A percentile compares a stretch with the other conserved stretches of the same genome.
These are phyloP conservation scores for Colletotrichum cereale DNA, from an alignment of 2,329 filamentous ascomycete species.

Conservation along the genomic window DNA sequence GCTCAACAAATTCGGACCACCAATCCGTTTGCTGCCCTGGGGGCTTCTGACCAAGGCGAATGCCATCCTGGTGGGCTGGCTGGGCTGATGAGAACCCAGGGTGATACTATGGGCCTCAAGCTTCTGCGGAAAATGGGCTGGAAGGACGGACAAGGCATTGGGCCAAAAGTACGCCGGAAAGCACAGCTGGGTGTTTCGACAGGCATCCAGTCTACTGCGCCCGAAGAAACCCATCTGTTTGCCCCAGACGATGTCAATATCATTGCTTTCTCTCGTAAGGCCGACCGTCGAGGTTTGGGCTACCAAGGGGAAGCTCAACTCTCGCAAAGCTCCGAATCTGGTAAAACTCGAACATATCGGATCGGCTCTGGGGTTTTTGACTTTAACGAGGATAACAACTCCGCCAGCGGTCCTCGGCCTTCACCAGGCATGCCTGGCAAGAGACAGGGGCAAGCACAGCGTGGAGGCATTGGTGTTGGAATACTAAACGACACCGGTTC, in stretches of 20 bases:
- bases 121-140: conserved; percentile 94
- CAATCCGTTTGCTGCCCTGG: conserved; percentile 80
- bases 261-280: conserved; percentile 75
- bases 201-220: conserved; percentile 52
- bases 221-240: conserved; percentile 76
- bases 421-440: conserved; percentile 45
- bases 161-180: conserved; percentile 82
- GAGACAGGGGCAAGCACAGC: conserved; percentile 59
- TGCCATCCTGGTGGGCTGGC: conserved; percentile 60
- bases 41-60: conserved; percentile 66
- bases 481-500: conserved; percentile 93
- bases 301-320: conserved; percentile 71
- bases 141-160: conserved; percentile 93
- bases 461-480: conserved; percentile 86
- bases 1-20: conserved; percentile 79
- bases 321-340: neutral
- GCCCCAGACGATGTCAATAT: conserved; percentile 84
- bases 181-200: conserved; percentile 72
- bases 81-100: conserved; percentile 78
- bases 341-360: neutral
- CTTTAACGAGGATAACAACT: neutral
- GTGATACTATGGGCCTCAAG: conserved; percentile 89
- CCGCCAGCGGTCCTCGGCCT: neutral
- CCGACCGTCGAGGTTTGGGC: conserved; percentile 78
- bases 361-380: conserved; percentile 36